Conservation (phyloP, 2,329 filamentous ascomycete species). For the Sporothrix euskadiensis region DNA sequence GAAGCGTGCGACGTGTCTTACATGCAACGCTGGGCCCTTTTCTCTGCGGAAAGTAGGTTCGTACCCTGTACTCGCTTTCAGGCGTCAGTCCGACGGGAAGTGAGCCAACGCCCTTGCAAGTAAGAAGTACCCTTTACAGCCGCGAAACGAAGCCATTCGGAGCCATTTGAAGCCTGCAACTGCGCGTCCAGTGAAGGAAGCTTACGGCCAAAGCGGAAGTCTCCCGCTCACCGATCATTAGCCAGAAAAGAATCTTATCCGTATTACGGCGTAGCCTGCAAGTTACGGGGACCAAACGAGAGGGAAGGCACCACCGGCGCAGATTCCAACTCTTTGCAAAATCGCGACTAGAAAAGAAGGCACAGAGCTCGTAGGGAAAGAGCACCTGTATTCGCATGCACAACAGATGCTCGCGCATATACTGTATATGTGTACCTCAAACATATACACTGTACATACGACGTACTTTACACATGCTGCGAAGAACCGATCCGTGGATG, state of each 20-base stretch:
- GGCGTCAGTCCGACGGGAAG: background rate
- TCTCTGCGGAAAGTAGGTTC: background rate
- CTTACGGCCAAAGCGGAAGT: slow-evolving; percentile 19
- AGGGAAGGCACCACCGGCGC: slow-evolving; percentile 4
- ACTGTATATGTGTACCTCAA: background rate
- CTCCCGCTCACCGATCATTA: slow-evolving; percentile 18
- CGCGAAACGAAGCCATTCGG: background rate
- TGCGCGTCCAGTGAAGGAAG: background rate
- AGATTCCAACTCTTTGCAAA: slow-evolving; percentile 19
- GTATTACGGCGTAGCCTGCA: slow-evolving; percentile 10
- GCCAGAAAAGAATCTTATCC: background rate
- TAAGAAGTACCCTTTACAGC: background rate
- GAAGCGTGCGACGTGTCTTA: slow-evolving; percentile 19
- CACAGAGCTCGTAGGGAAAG: background rate
- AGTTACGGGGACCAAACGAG: background rate
- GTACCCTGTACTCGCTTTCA: background rate
- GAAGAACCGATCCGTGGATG: background rate
- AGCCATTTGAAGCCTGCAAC: background rate
- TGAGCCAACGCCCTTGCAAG: no score
- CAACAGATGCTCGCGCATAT: background rate
- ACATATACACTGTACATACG: no score
- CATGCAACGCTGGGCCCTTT: background rate
- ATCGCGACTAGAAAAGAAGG: slow-evolving; percentile 3
- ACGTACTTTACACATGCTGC: no score
- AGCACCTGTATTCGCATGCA: background rate